A percentile compares a stretch with the other conserved stretches of the same genome.
These are phyloP conservation scores for Copromyces sp. DNA, from an alignment of 495 filamentous ascomycete genomes.

Conservation along the genomic window DNA sequence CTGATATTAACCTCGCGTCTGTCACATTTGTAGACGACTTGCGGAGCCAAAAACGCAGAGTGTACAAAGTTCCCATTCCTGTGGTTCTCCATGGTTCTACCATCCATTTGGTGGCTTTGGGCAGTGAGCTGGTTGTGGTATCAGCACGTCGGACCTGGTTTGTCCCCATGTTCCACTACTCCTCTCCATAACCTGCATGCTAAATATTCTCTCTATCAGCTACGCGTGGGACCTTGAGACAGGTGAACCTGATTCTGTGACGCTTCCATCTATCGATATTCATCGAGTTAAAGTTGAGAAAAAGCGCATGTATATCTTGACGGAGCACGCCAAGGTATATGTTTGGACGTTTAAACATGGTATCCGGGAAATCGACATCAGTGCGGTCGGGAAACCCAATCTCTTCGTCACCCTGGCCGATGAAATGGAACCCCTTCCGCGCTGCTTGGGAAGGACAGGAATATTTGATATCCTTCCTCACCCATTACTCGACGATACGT, in stretches of 20 bases:
- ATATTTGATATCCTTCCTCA: not conserved
- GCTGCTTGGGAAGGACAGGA: not conserved
- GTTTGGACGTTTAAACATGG: conserved; percentile 2
- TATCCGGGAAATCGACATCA: conserved; percentile 1
- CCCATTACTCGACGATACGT: not conserved
- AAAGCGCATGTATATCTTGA: not conserved
- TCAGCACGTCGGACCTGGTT: conserved; percentile 13
- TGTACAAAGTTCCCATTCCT: conserved; percentile 11
- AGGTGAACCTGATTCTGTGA: not conserved
- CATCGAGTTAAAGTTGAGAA: not conserved
- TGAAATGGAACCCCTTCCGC: no score
- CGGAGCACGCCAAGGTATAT: not conserved
- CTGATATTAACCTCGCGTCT: not conserved
- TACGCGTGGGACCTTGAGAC: conserved; percentile 10
- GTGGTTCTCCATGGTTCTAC: conserved; percentile 1
- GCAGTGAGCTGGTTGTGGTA: conserved; percentile 19
- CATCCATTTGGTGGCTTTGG: conserved; percentile 12
- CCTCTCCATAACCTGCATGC: not conserved
- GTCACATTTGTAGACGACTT: conserved; percentile 20
- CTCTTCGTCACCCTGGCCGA: no score
- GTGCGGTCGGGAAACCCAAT: not conserved
- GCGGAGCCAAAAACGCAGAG: conserved; percentile 15
- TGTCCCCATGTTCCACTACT: conserved; percentile 1
- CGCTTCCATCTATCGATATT: not conserved
- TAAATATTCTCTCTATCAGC: conserved; percentile 3